These are phyloP conservation scores for Amyloporia xantha DNA, from an alignment of 768 basidiomycete species.

Conservation along the genomic window DNA sequence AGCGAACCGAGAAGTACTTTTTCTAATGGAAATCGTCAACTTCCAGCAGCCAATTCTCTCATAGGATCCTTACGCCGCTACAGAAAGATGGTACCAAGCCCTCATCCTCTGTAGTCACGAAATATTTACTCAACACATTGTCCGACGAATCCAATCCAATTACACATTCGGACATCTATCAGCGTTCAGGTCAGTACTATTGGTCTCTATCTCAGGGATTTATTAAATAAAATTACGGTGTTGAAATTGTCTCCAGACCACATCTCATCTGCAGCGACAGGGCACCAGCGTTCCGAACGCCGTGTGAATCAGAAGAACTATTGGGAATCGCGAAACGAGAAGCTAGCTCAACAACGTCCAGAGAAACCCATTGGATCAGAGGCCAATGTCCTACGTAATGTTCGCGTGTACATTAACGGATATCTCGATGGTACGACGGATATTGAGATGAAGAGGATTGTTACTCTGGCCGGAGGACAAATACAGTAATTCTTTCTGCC, in stretches of 20 bases:
- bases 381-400: conserved; percentile 26
- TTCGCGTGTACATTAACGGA: conserved; percentile 64
- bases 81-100: conserved; percentile 26
- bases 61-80: conserved; percentile 27
- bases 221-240: neutral
- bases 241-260: conserved; percentile 34
- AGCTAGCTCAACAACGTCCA: conserved; percentile 23
- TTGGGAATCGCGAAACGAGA: conserved; percentile 17
- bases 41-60: neutral
- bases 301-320: conserved; percentile 17
- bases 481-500: conserved; percentile 38
- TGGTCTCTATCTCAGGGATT: too few relatives aligned
- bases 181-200: conserved; percentile 50
- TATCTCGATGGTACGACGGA: conserved; percentile 69
- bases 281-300: conserved; percentile 26
- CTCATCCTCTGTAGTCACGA: conserved; percentile 44
- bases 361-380: conserved; percentile 9
- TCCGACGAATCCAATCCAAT: conserved; percentile 67
- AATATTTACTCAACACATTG: conserved; percentile 55
- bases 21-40: neutral
- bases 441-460: conserved; percentile 67
- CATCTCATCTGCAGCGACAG: conserved; percentile 53
- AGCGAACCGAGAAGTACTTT: conserved; percentile 16
- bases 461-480: conserved; percentile 61
- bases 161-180: conserved; percentile 59